Percentiles rank a stretch among this genome's conserved stretches.
Evolutionary conservation across 768 basidiomycete species (phyloP).

Genomic region (Phylloporus rhodoxanthus): DNA sequence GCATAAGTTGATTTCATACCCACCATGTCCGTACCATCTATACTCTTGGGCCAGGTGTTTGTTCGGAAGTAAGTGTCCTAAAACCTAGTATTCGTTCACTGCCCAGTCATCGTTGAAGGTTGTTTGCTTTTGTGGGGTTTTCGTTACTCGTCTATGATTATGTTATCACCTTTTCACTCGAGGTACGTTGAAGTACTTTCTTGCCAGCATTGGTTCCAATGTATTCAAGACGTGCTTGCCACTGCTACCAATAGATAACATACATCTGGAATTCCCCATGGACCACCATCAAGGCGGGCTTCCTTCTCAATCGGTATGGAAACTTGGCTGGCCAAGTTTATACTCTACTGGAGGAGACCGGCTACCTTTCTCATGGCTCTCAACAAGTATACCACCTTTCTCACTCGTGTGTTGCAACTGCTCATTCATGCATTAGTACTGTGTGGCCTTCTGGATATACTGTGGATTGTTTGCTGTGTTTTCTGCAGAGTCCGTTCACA

Average conservation of each 20-base stretch:
- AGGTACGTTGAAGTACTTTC: conserved; percentile 1
- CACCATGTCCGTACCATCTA: neutral
- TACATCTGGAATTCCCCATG: conserved; percentile 7
- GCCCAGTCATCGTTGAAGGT: neutral
- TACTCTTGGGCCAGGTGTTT: neutral
- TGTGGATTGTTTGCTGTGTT: neutral
- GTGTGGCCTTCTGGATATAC: neutral
- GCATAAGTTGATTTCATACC: neutral
- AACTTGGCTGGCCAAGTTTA: conserved; percentile 5
- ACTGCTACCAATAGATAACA: neutral
- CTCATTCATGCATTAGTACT: conserved; percentile 1
- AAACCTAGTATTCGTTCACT: neutral
- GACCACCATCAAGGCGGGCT: conserved; percentile 1
- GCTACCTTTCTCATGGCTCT: neutral
- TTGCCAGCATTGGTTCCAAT: neutral
- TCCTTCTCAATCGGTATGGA: conserved; percentile 12
- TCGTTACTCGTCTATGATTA: conserved; percentile 9
- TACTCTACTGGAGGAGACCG: conserved; percentile 8
- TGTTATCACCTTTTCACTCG: conserved; percentile 8
- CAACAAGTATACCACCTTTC: neutral
- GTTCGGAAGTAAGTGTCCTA: too few species aligned
- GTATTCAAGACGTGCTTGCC: neutral
- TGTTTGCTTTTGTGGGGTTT: conserved; percentile 2
- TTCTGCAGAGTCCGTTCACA: neutral
- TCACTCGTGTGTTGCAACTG: neutral